Base-by-base conservation (phyloP, 805 yeast genomes). In the Suhomyces canberraensis region DNA sequence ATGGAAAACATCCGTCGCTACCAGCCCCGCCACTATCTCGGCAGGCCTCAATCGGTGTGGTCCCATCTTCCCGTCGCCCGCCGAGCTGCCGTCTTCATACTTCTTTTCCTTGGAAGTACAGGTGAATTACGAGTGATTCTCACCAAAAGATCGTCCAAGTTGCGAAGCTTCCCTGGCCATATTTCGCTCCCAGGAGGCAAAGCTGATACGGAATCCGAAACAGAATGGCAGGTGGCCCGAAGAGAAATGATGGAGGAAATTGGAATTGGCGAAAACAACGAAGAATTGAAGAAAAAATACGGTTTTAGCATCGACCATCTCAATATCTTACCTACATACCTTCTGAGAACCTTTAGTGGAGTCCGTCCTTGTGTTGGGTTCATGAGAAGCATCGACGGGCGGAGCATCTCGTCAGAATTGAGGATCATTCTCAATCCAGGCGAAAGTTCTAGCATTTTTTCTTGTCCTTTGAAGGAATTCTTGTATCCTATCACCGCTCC, bases 131-230 rank as follows among this genome's bases (percentile, higher is more conserved):
- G 91, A 29, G 95, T 87, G 21, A 67, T 90, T 3, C 60, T 90
- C 34, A 90, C 97, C 1, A 80, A 84, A 48, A 61, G 98, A 43
- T 79, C 95, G 3, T 69, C 83, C 32, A 67, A 72, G 25, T 66
- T 91, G 48, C 68, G 79, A 33, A 76, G 76, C 36, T 90, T 89
- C 61, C 84, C 93, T 0, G 96, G 97, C 4, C 96, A 90, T 56
- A 84, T 85, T 4, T 87, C 96, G 1, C 67, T 90, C 7, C 98
- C 98, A 3, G 98, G 98, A 2, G 98, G 97, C 7, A 86, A 83
- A 52, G 89, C 95, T 4, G 97, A 90, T 56, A 53, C 47, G 28
- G 78, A 73, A 0, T 65, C 74, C 14, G 88, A 87, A 48, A 59
- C 73, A 11, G 86, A 84, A 39, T 81, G 83, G 71, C 73, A 75